phyloP scores from a whole-genome alignment of 169 alveolate genomes.

The Cryptosporidium tyzzeri region DNA sequence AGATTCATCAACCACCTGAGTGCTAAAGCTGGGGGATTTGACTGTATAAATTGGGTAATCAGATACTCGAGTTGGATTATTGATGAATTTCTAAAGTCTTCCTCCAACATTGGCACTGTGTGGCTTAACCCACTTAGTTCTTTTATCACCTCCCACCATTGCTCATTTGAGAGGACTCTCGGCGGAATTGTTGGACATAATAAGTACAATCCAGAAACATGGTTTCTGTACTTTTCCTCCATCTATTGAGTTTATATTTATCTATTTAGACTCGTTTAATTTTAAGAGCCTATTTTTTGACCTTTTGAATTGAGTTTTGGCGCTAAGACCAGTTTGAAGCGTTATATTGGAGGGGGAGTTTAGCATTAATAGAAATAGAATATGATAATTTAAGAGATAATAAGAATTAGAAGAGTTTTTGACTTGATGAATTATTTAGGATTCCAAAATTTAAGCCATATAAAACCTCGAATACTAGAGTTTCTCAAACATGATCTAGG shows the following conservation, averaged over 20 bases:
- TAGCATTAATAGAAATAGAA: no score
- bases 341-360: background rate
- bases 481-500: background rate
- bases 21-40: conserved; percentile 52
- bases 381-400: background rate
- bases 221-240: conserved; percentile 53
- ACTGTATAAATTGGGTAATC: conserved; percentile 49
- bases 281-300: conserved; percentile 1
- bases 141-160: conserved; percentile 71
- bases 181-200: conserved; percentile 72
- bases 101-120: conserved; percentile 43
- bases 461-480: no score
- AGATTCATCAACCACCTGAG: conserved; percentile 59
- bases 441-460: no score
- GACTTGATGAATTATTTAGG: no score
- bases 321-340: background rate
- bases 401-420: background rate
- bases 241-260: background rate
- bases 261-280: background rate
- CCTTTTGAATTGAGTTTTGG: background rate
- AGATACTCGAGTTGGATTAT: conserved; percentile 53
- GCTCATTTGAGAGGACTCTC: conserved; percentile 44
- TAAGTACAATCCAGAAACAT: conserved; percentile 56
- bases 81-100: conserved; percentile 5
- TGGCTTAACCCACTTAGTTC: conserved; percentile 50